A percentile compares a stretch with the other conserved stretches of the same genome.
phyloP scores from a whole-genome alignment of 495 filamentous ascomycete genomes.

The Penicillium robsamsonii region DNA sequence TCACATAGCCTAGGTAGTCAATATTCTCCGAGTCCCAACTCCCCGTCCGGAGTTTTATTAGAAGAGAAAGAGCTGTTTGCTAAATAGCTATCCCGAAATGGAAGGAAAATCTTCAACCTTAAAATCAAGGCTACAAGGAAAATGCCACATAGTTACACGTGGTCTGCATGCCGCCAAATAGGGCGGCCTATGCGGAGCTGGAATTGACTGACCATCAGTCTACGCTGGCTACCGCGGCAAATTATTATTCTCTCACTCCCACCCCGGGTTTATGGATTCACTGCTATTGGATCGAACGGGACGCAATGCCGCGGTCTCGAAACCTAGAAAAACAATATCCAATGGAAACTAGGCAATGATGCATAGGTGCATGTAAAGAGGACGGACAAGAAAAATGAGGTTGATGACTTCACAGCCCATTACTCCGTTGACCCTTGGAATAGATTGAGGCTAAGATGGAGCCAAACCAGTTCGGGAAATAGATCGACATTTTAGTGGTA shows the following conservation, averaged over 20 bases:
- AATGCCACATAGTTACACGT: not conserved
- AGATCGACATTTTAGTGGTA: not conserved
- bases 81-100: not conserved
- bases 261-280: not conserved
- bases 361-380: not conserved
- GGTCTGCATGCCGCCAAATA: not conserved
- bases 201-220: not conserved
- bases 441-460: not conserved
- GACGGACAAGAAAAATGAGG: not conserved
- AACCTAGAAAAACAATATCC: not conserved
- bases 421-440: not conserved
- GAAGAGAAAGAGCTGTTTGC: not conserved
- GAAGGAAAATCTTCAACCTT: not conserved
- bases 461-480: not conserved
- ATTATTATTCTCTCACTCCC: not conserved
- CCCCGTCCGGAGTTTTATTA: too few relatives aligned
- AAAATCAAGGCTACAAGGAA: not conserved
- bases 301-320: not conserved
- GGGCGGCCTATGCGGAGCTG: not conserved
- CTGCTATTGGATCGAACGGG: not conserved
- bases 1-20: not conserved
- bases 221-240: constrained; percentile 1
- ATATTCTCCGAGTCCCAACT: not conserved
- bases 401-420: not conserved
- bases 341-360: not conserved